Evolutionary conservation across 495 filamentous ascomycete species (phyloP), one percentile per base, ranked within the genome.

Genomic region (Geopyxis carbonaria): DNA sequence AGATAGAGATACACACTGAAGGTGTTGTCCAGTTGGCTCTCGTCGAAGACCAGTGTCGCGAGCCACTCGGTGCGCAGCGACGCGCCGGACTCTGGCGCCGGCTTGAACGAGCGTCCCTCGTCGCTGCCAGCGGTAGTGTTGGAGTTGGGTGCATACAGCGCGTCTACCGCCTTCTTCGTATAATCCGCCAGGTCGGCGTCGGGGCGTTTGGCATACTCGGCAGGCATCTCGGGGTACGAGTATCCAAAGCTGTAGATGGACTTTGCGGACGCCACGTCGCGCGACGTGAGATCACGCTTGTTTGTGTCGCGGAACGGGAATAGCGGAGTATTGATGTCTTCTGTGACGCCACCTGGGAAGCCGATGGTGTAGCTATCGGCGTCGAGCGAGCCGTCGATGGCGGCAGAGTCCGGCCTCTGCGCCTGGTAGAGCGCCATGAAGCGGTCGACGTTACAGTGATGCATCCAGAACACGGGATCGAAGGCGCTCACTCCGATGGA

Each of bases 371-470:
- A n/a, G n/a, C n/a, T n/a, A n/a, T n/a, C n/a, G n/a, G n/a, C n/a
- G n/a, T n/a, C n/a, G n/a, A n/a, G n/a, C n/a, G n/a, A 0, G 46
- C 53, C 0, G 9, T 40, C n/a, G n/a, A n/a, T n/a, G 14, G 44
- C 47, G 4, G 44, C 41, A 5, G 44, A 31, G 5, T 52, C 41
- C 37, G 54, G 59, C 32, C 63, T 40, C 21, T 61, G 46, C 0
- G 55, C 54, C 30, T 62, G 53, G 61, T 58, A 68, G 34, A 68
- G 49, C 2, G 62, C 61, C 16, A 62, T 42, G 22, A 66, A 52
- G 11, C 64, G 61, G 53, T 68, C 66, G 27, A 66, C 47, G 38
- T 69, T 67, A 38, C 53, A 56, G 46, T 62, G 58, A 39, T 62
- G 51, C 22, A 61, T 52, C 54, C 39, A 42, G 18, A 42, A 42